phyloP scores from a whole-genome alignment of 257 asterid species.

The Nicotiana sylvestris region DNA sequence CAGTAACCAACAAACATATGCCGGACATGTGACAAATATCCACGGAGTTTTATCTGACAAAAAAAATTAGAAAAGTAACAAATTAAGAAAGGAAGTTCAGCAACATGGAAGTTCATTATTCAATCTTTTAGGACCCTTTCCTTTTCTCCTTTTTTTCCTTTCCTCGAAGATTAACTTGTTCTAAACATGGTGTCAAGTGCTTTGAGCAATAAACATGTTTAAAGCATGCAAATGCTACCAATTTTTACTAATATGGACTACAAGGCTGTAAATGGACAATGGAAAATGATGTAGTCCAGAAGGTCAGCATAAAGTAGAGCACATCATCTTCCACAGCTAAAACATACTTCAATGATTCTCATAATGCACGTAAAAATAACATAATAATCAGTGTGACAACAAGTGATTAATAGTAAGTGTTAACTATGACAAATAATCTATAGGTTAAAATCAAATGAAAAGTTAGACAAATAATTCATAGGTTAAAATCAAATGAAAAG shows the following conservation, averaged over 20 bases:
- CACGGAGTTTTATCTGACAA: slow-evolving; percentile 79
- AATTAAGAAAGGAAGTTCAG: slow-evolving; percentile 14
- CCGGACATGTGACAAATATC: slow-evolving; percentile 74
- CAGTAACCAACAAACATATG: slow-evolving; percentile 80
- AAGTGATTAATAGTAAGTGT: background rate
- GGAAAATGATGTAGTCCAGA: background rate
- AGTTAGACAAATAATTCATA: background rate
- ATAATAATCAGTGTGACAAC: background rate
- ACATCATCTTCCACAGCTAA: background rate
- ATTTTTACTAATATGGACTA: background rate
- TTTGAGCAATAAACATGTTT: background rate
- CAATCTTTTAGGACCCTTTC: slow-evolving; percentile 6
- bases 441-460: background rate
- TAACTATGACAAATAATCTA: background rate
- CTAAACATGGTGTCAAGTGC: background rate
- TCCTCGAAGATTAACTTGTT: background rate
- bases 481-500: background rate
- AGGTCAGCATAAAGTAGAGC: background rate
- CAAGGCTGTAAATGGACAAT: background rate
- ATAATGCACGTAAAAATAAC: background rate
- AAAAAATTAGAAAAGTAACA: slow-evolving; percentile 19
- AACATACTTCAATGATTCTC: slow-evolving; percentile 1
- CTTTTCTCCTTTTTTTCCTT: background rate
- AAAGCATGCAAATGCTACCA: slow-evolving; percentile 6
- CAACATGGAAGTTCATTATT: background rate